These are phyloP conservation scores for Eremomyces bilateralis DNA, from an alignment of 495 filamentous ascomycete species.

Conservation along the genomic window DNA sequence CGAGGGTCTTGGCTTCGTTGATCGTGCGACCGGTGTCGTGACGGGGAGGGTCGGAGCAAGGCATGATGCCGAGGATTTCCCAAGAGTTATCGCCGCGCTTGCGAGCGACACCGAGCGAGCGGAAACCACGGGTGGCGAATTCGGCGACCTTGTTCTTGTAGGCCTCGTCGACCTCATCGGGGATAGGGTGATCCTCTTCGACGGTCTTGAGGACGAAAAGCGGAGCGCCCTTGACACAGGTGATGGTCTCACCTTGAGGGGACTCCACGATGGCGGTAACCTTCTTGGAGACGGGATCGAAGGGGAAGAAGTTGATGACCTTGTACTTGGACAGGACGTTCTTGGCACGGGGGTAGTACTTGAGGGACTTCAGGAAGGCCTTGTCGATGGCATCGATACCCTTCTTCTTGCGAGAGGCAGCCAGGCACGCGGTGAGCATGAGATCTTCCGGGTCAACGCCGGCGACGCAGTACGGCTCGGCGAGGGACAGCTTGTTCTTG, in stretches of 20 bases:
- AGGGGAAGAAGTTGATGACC: conserved; percentile 63
- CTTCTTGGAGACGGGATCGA: conserved; percentile 90
- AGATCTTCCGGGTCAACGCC: conserved; percentile 66
- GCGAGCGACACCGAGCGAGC: conserved; percentile 77
- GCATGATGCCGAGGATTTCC: conserved; percentile 90
- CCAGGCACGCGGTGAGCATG: conserved; percentile 78
- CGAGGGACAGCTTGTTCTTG: conserved; percentile 75
- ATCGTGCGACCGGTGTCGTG: conserved; percentile 82
- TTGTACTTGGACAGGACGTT: conserved; percentile 51
- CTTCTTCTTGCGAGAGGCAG: conserved; percentile 82
- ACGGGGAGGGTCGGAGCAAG: conserved; percentile 77
- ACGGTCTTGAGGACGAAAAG: conserved; percentile 66
- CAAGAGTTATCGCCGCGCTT: conserved; percentile 54
- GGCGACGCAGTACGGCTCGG: conserved; percentile 61
- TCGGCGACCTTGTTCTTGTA: conserved; percentile 83
- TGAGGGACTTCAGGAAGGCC: conserved; percentile 70
- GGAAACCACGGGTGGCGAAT: conserved; percentile 79
- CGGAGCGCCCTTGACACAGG: conserved; percentile 82
- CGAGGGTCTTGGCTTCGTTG: conserved; percentile 68
- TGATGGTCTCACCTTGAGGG: conserved; percentile 55
- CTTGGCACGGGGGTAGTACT: conserved; percentile 60
- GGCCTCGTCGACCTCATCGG: conserved; percentile 46
- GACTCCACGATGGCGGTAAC: conserved; percentile 68
- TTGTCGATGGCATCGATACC: conserved; percentile 91
- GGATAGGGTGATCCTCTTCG: conserved; percentile 55